phyloP scores from a whole-genome alignment of 768 basidiomycete species.

The Tricholoma sp. region DNA sequence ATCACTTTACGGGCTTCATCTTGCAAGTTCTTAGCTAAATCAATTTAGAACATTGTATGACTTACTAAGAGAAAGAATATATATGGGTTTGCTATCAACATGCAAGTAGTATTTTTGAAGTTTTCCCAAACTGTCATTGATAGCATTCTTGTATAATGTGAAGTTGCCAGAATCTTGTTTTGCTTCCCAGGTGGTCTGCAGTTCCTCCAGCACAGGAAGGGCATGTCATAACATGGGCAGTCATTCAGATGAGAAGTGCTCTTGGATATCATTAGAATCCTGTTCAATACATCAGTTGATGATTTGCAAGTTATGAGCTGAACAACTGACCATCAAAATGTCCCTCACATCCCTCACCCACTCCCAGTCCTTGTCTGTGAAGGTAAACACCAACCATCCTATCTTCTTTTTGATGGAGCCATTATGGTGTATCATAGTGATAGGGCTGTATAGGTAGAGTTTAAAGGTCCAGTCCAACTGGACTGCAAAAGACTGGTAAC shows the following conservation, averaged over 20 bases:
- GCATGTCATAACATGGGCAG: neutral
- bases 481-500: no score
- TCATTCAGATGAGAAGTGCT: neutral
- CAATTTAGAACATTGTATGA: neutral
- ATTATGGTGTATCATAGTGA: slow-evolving; percentile 6
- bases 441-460: slow-evolving; percentile 7
- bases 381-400: slow-evolving; percentile 7
- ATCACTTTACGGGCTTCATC: slow-evolving; percentile 14
- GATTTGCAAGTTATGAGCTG: neutral
- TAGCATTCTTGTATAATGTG: slow-evolving; percentile 12
- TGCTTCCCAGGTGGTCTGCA: neutral
- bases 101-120: slow-evolving; percentile 17
- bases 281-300: slow-evolving; percentile 3
- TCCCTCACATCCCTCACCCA: slow-evolving; percentile 3
- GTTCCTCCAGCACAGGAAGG: neutral
- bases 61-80: slow-evolving; percentile 17
- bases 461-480: no score
- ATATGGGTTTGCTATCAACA: slow-evolving; percentile 13
- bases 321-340: slow-evolving; percentile 8
- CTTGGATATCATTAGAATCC: neutral
- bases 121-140: slow-evolving; percentile 18
- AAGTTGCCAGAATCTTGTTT: slow-evolving; percentile 8
- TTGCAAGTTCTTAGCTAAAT: slow-evolving; percentile 6
- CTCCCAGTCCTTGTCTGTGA: slow-evolving; percentile 7
- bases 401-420: slow-evolving; percentile 8